These are phyloP conservation scores for Petasospora rhodanensis DNA, from an alignment of 1,139 yeast species.

Conservation along the genomic window DNA sequence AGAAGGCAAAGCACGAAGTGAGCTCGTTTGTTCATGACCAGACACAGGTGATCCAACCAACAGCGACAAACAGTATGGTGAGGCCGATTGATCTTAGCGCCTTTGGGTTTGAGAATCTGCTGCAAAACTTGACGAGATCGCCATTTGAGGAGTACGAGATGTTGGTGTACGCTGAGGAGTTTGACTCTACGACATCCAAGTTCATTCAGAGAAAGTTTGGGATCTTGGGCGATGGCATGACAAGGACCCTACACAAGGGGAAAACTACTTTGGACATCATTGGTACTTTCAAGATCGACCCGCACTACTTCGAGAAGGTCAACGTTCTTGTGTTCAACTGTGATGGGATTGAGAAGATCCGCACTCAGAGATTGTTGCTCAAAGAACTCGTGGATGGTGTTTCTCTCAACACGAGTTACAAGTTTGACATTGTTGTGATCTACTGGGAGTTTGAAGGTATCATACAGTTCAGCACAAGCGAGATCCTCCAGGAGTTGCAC, in stretches of 20 bases:
- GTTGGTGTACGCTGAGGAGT: conserved; percentile 20
- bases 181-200: conserved; percentile 16
- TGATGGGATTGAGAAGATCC: conserved; percentile 28
- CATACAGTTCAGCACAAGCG: conserved; percentile 9
- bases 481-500: conserved; percentile 16
- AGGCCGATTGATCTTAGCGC: conserved; percentile 17
- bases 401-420: conserved; percentile 29
- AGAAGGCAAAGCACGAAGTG: conserved; percentile 9
- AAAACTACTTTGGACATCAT: conserved; percentile 5
- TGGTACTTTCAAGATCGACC: conserved; percentile 15
- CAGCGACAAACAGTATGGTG: conserved; percentile 1
- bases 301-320: conserved; percentile 22
- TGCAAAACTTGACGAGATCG: conserved; percentile 11
- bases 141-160: conserved; percentile 25
- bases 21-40: neutral
- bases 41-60: neutral
- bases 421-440: conserved; percentile 30
- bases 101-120: conserved; percentile 17
- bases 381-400: conserved; percentile 31
- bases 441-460: conserved; percentile 35
- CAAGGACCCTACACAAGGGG: neutral
- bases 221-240: conserved; percentile 9
- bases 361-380: conserved; percentile 29
- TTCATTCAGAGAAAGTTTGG: conserved; percentile 19
- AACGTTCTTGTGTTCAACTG: conserved; percentile 34